Conservation (phyloP, 306 rosid genomes). For the Quillaja saponaria region DNA sequence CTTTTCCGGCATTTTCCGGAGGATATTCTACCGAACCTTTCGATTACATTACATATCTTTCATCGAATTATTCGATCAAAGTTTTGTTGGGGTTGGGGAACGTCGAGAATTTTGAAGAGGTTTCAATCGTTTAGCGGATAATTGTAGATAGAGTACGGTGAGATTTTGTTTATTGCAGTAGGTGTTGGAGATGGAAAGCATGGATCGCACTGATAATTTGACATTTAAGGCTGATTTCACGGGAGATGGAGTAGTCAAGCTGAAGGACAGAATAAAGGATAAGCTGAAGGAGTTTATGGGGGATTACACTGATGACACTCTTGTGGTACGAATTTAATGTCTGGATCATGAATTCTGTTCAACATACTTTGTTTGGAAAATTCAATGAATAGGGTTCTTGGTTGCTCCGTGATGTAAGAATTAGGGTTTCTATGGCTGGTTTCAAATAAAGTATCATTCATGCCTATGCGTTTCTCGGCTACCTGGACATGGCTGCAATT, state of each 20-base stretch:
- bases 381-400: not conserved
- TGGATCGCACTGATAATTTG: slow-evolving; percentile 65
- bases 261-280: slow-evolving; percentile 64
- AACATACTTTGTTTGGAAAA: not conserved
- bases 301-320: slow-evolving; percentile 91
- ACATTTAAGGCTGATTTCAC: slow-evolving; percentile 59
- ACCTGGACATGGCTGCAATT: not conserved
- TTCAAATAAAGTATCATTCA: not conserved
- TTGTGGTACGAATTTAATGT: slow-evolving; percentile 66
- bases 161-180: slow-evolving; percentile 42
- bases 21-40: not conserved
- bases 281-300: slow-evolving; percentile 96
- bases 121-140: not conserved
- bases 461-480: not conserved
- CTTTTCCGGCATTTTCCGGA: slow-evolving; percentile 8
- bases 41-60: not conserved
- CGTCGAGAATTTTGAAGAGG: slow-evolving; percentile 30
- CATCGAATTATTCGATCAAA: not conserved
- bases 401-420: not conserved
- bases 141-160: slow-evolving; percentile 15
- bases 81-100: slow-evolving; percentile 44
- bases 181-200: slow-evolving; percentile 66
- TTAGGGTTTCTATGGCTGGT: not conserved
- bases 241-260: slow-evolving; percentile 53
- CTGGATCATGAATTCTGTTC: slow-evolving; percentile 13